Base-by-base conservation (phyloP, 768 basidiomycete genomes). In the Filobasidium floriforme region DNA sequence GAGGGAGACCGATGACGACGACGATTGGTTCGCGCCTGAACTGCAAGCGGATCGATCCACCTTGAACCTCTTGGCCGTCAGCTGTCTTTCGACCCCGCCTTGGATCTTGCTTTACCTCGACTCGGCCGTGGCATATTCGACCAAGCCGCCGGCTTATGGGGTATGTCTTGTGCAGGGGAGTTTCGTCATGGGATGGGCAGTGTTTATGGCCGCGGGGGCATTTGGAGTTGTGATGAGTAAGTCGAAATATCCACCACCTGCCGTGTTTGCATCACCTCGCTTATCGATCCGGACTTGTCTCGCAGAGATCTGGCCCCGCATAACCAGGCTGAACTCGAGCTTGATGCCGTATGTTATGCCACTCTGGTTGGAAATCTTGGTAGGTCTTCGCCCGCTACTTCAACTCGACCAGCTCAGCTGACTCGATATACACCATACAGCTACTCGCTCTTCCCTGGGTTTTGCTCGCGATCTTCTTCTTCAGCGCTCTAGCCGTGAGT, bases 81-180 rank as follows among this genome's bases (percentile, higher is more conserved):
- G 54, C 24, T 26, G 24, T 26, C 22, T 32, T 15, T 26, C 24
- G 24, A 26, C 24, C 22, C 14, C 29, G 22, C 54, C 54, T 32
- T 57, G 54, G 54, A 57, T 57, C 22, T 28, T 57, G 24, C 54
- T 57, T n/a, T 57, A 57, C 15, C 29, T 57, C 24, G 54, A 57
- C 26, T 24, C 4, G 15, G 54, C 7, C 15, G 54, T 57, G 12
- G 54, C 54, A 4, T 57, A 57, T 32, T 15, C 22, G 54, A 57
- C 54, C 24, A 57, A 57, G 15, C 24, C 54, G 14, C 54, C 54
- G 15, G 15, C 19, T 4, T 57, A 26, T 57, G n/a, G 54, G 24
- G n/a, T 57, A 15, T 57, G 54, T 26, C 29, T 57, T 7, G 29
- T 32, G 7, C 54, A 57, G 15, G 54, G 54, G 54, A 57, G 54